Evolutionary conservation across 2,329 filamentous ascomycete species (phyloP).

Genomic region (Colletotrichum camelliae): DNA sequence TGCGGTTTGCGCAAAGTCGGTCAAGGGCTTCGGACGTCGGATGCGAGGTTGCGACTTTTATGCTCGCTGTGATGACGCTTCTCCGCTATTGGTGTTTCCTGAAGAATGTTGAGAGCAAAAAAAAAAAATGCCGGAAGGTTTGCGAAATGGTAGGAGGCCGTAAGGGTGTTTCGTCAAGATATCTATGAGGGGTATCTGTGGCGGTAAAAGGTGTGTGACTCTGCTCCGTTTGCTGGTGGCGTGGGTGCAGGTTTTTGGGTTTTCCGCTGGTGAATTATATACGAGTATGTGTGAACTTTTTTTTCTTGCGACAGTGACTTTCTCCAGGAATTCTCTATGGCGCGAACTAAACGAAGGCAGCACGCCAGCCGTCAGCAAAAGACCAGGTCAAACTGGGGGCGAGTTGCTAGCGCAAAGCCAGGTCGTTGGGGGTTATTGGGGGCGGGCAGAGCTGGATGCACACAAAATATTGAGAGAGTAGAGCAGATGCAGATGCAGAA

Average conservation of each 20-base stretch:
- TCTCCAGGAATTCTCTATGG: conserved; percentile 22
- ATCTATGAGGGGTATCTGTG: background rate
- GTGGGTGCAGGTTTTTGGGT: background rate
- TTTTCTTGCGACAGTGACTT: conserved; percentile 12
- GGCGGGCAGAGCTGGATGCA: background rate
- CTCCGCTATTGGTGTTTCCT: background rate
- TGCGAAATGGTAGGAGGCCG: background rate
- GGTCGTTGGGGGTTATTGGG: background rate
- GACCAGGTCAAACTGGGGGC: background rate
- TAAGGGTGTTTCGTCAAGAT: background rate
- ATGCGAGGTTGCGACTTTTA: background rate
- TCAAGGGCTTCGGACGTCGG: conserved; percentile 18
- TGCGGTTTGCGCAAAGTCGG: conserved; percentile 24
- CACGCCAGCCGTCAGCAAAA: conserved; percentile 16
- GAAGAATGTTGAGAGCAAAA: background rate
- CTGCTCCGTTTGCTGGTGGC: background rate
- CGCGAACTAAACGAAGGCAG: conserved; percentile 16
- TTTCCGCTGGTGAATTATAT: conserved; percentile 16
- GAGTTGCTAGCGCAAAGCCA: background rate
- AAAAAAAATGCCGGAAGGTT: background rate
- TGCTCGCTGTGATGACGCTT: background rate
- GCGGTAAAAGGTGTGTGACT: background rate
- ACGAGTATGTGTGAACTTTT: conserved; percentile 16
- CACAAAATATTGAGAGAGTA: background rate
- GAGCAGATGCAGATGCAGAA: background rate